Conservation (phyloP, 805 yeast species). For the Schwanniomyces polymorphus region DNA sequence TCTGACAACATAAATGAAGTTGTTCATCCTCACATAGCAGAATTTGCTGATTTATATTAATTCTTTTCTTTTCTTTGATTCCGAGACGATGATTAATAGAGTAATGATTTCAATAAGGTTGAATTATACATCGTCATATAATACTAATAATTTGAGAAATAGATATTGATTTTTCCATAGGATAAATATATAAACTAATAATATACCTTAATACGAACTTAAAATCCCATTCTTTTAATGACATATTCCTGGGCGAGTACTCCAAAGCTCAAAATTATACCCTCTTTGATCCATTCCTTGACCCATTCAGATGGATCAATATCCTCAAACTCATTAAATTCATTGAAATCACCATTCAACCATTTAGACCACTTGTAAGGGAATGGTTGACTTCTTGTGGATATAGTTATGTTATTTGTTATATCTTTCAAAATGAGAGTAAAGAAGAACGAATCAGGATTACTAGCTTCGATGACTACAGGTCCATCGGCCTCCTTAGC, state of each 20-base stretch:
- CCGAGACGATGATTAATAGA: background rate
- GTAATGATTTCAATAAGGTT: background rate
- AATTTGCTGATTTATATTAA: constrained; percentile 45
- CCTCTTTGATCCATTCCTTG: constrained; percentile 48
- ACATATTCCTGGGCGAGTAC: constrained; percentile 89
- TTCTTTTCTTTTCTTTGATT: background rate
- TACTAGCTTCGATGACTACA: constrained; percentile 45
- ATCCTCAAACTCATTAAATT: constrained; percentile 21
- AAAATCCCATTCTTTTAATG: constrained; percentile 81
- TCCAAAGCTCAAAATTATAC: constrained; percentile 78
- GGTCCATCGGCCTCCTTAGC: constrained; percentile 17
- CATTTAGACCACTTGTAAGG: constrained; percentile 92
- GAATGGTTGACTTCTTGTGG: constrained; percentile 83
- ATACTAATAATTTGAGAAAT: background rate
- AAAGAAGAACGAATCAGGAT: constrained; percentile 66
- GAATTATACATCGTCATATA: background rate
- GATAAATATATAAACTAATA: background rate
- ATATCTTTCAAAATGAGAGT: constrained; percentile 75
- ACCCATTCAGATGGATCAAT: constrained; percentile 47
- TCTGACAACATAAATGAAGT: constrained; percentile 11
- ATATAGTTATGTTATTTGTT: constrained; percentile 70
- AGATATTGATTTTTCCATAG: background rate
- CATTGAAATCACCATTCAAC: constrained; percentile 56
- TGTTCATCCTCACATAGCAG: constrained; percentile 45
- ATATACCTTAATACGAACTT: constrained; percentile 5